Evolutionary conservation across 176 grass and related monocot genomes (phyloP).

Genomic region (Phyllostachys edulis): DNA sequence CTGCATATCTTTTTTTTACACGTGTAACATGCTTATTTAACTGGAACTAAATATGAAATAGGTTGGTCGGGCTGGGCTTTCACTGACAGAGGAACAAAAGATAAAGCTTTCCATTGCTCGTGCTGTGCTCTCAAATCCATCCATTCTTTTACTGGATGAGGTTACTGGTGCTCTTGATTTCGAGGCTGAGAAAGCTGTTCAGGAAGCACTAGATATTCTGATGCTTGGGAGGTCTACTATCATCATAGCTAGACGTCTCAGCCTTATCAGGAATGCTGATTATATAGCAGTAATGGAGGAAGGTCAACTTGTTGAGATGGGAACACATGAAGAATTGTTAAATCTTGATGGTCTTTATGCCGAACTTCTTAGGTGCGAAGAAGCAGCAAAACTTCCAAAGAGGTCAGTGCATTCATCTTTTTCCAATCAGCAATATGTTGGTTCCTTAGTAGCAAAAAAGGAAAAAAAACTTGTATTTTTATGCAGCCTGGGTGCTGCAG

Average conservation of each 20-base stretch:
- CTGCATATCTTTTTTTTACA: neutral
- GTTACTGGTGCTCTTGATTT: constrained; percentile 99
- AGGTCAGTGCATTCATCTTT: constrained; percentile 61
- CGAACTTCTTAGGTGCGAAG: constrained; percentile 90
- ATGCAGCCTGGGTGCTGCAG: neutral
- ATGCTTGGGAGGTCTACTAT: constrained; percentile 94
- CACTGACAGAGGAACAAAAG: constrained; percentile 91
- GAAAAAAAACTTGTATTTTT: neutral
- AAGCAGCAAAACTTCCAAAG: constrained; percentile 89
- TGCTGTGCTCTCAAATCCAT: constrained; percentile 95
- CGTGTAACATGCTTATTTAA: constrained; percentile 8
- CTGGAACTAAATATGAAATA: constrained; percentile 40
- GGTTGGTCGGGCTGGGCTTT: constrained; percentile 88
- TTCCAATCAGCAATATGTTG: neutral
- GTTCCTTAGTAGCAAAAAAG: neutral
- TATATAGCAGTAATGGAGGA: constrained; percentile 99
- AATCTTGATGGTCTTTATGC: constrained; percentile 93
- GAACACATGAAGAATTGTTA: constrained; percentile 94
- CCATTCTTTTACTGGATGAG: constrained; percentile 90
- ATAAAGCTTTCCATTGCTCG: constrained; percentile 98
- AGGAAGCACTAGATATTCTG: constrained; percentile 88
- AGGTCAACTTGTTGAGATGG: constrained; percentile 99
- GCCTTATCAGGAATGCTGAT: constrained; percentile 98
- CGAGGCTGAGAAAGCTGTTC: constrained; percentile 91
- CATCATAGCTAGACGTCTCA: constrained; percentile 92